Conservation (phyloP, 2,329 filamentous ascomycete genomes). For the Coniella vitis region DNA sequence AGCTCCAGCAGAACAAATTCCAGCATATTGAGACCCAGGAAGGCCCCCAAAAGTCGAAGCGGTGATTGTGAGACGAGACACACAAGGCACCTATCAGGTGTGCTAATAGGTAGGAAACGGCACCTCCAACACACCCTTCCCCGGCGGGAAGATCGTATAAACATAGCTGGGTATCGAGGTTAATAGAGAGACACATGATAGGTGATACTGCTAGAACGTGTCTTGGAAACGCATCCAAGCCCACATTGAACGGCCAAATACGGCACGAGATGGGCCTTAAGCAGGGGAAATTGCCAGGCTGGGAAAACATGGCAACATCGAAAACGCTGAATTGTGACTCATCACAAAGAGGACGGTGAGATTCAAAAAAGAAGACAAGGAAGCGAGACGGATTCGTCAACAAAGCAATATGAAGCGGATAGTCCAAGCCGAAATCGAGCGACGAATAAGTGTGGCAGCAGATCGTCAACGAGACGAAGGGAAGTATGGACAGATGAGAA, state of each 20-base stretch:
- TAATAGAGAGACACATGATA: neutral
- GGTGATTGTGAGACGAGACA: no score
- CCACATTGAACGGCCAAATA: no score
- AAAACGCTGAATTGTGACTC: no score
- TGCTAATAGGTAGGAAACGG: neutral
- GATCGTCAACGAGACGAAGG: slow-evolving; percentile 1
- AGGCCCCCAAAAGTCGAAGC: neutral
- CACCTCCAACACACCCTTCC: neutral
- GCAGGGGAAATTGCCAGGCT: no score
- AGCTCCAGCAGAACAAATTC: neutral
- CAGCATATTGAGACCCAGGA: neutral
- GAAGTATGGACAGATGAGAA: slow-evolving; percentile 1
- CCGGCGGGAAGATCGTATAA: neutral
- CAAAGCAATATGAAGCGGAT: no score
- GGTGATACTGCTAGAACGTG: neutral
- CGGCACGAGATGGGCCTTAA: no score
- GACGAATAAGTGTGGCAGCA: slow-evolving; percentile 6
- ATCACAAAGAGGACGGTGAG: no score
- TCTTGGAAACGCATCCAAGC: neutral
- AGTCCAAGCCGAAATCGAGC: neutral
- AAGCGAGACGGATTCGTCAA: no score
- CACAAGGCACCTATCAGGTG: neutral
- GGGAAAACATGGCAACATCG: no score
- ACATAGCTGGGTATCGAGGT: slow-evolving; percentile 1
- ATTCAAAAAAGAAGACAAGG: no score